phyloP scores from a whole-genome alignment of 2,329 filamentous ascomycete genomes.

The Aspergillus ruber region DNA sequence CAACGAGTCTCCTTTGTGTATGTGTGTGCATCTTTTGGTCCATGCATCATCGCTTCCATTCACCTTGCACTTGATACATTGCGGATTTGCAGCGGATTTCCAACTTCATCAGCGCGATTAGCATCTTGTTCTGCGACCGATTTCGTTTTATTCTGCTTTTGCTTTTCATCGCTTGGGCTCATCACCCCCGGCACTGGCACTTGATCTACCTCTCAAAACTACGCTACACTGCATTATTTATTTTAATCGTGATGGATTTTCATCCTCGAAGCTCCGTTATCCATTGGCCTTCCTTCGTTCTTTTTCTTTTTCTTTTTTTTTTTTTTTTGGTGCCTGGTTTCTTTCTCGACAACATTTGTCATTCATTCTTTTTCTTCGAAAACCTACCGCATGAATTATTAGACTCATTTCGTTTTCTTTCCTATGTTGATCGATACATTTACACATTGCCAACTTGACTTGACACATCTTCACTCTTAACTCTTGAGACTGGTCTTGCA shows the following conservation, averaged over 20 bases:
- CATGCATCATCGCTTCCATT: constrained; percentile 1
- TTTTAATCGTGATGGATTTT: background rate
- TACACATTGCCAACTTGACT: constrained; percentile 6
- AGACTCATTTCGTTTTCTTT: constrained; percentile 8
- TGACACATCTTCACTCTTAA: background rate
- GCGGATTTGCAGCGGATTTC: constrained; percentile 4
- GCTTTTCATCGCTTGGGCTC: constrained; percentile 1
- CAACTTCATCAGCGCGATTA: constrained; percentile 6
- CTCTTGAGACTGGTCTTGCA: constrained; percentile 3
- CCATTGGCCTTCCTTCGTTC: constrained; percentile 8
- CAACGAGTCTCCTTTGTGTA: constrained; percentile 19
- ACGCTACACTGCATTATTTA: constrained; percentile 5
- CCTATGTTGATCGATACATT: constrained; percentile 12
- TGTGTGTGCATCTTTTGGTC: constrained; percentile 1
- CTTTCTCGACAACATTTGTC: constrained; percentile 6
- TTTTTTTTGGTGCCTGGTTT: constrained; percentile 3
- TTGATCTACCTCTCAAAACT: background rate
- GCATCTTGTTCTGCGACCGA: constrained; percentile 4
- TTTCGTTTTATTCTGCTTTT: background rate
- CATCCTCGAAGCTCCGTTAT: background rate
- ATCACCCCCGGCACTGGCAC: background rate
- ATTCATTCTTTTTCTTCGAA: constrained; percentile 11
- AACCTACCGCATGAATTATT: constrained; percentile 11
- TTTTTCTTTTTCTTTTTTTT: constrained; percentile 1
- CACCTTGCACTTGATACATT: constrained; percentile 5